phyloP scores from a whole-genome alignment of 1,139 yeast genomes.

The Protomyces gravidus region DNA sequence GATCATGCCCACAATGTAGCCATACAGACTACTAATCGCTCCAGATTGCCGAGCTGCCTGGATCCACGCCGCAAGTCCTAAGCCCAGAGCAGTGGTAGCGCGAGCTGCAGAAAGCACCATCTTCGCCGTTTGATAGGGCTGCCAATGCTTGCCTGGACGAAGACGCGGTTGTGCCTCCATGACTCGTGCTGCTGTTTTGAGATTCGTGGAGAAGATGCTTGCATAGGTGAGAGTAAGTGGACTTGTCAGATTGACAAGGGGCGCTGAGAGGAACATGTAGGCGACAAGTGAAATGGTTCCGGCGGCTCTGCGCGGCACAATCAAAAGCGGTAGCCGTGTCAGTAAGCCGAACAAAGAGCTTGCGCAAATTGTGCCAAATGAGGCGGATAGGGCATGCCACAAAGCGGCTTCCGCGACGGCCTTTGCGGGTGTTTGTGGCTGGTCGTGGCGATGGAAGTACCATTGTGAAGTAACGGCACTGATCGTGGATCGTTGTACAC shows the following conservation, averaged over 20 bases:
- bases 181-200: slow-evolving; percentile 39
- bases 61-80: slow-evolving; percentile 45
- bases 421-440: slow-evolving; percentile 36
- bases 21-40: slow-evolving; percentile 42
- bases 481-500: slow-evolving; percentile 39
- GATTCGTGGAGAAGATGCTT: slow-evolving; percentile 41
- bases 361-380: slow-evolving; percentile 44
- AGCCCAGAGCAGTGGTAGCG: slow-evolving; percentile 40
- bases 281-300: slow-evolving; percentile 37
- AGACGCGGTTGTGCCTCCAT: slow-evolving; percentile 33
- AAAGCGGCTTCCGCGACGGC: slow-evolving; percentile 37
- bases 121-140: slow-evolving; percentile 43
- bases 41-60: slow-evolving; percentile 40
- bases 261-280: slow-evolving; percentile 38
- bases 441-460: slow-evolving; percentile 42
- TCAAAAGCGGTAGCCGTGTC: slow-evolving; percentile 42
- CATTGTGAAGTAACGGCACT: slow-evolving; percentile 37
- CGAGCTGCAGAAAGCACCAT: slow-evolving; percentile 43
- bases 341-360: slow-evolving; percentile 40
- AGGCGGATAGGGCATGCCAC: slow-evolving; percentile 37
- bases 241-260: slow-evolving; percentile 39
- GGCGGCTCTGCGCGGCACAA: slow-evolving; percentile 41
- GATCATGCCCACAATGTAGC: slow-evolving; percentile 44
- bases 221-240: slow-evolving; percentile 45
- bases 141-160: slow-evolving; percentile 25